phyloP scores from a whole-genome alignment of 2,329 filamentous ascomycete genomes.

The Hypoxylon sp. region DNA sequence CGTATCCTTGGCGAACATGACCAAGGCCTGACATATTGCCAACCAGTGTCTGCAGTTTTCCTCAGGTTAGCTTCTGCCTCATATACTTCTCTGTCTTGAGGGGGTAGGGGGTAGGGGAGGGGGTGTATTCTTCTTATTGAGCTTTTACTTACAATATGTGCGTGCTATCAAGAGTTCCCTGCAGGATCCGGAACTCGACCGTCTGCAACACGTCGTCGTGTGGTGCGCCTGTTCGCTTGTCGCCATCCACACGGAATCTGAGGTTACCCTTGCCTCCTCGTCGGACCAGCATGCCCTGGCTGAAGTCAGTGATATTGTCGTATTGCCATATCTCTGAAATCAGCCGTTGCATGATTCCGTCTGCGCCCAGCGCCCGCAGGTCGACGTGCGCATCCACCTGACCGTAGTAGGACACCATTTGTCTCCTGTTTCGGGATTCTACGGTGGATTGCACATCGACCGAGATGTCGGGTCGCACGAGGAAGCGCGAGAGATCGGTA shows the following conservation, averaged over 20 bases:
- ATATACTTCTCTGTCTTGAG: no score
- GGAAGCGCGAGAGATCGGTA: no score
- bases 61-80: not conserved
- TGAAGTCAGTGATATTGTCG: slow-evolving; percentile 8
- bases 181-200: slow-evolving; percentile 36
- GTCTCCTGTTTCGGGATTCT: no score
- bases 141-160: slow-evolving; percentile 33
- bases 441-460: no score
- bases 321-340: slow-evolving; percentile 27
- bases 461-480: no score
- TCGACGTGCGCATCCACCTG: not conserved
- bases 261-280: not conserved
- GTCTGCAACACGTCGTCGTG: slow-evolving; percentile 6
- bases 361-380: not conserved
- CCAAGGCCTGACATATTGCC: slow-evolving; percentile 20
- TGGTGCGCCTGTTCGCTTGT: not conserved
- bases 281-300: not conserved
- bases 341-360: not conserved
- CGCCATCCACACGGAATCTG: slow-evolving; percentile 11
- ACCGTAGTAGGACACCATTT: not conserved
- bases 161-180: slow-evolving; percentile 36
- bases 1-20: slow-evolving; percentile 48
- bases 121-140: no score
- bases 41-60: slow-evolving; percentile 29
- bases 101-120: not conserved